Conservation (phyloP, 108 stramenopile genomes). For the Nitzschia palea region DNA sequence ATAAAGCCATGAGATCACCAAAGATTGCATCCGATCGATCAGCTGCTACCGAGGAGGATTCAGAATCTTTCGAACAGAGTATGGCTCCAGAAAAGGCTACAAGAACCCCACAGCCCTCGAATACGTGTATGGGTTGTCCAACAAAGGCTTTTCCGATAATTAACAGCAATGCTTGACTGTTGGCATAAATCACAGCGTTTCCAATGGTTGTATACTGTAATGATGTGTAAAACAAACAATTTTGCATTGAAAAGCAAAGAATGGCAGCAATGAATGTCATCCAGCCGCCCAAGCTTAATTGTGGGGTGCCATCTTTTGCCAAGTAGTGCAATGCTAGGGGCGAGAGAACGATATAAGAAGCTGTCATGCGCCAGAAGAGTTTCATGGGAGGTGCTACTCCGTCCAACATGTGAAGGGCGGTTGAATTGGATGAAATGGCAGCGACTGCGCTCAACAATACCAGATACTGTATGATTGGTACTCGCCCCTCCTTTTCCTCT, state of each 20-base stretch:
- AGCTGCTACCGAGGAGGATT: background rate
- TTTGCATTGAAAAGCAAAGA: slow-evolving; percentile 38
- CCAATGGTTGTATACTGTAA: slow-evolving; percentile 55
- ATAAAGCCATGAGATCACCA: slow-evolving; percentile 58
- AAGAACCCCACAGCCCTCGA: slow-evolving; percentile 50
- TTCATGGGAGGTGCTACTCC: slow-evolving; percentile 52
- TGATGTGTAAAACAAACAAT: slow-evolving; percentile 41
- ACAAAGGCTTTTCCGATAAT: slow-evolving; percentile 47
- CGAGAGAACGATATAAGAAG: slow-evolving; percentile 33
- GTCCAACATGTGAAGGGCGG: slow-evolving; percentile 35
- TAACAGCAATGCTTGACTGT: slow-evolving; percentile 49
- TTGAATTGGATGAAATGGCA: slow-evolving; percentile 18
- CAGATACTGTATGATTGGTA: slow-evolving; percentile 27
- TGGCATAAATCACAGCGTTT: slow-evolving; percentile 55
- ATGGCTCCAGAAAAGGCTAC: slow-evolving; percentile 59
- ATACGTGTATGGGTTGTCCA: slow-evolving; percentile 35
- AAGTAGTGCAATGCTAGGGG: slow-evolving; percentile 30
- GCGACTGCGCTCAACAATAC: slow-evolving; percentile 46
- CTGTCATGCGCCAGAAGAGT: slow-evolving; percentile 53
- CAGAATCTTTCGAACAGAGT: slow-evolving; percentile 51
- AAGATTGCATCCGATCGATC: slow-evolving; percentile 14
- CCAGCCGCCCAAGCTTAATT: slow-evolving; percentile 40
- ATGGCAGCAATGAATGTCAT: slow-evolving; percentile 47
- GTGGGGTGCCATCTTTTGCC: slow-evolving; percentile 34
- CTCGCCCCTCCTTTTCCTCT: background rate